Conservation (phyloP, 129 eudicot species). For the Gnaphalium uliginosum region DNA sequence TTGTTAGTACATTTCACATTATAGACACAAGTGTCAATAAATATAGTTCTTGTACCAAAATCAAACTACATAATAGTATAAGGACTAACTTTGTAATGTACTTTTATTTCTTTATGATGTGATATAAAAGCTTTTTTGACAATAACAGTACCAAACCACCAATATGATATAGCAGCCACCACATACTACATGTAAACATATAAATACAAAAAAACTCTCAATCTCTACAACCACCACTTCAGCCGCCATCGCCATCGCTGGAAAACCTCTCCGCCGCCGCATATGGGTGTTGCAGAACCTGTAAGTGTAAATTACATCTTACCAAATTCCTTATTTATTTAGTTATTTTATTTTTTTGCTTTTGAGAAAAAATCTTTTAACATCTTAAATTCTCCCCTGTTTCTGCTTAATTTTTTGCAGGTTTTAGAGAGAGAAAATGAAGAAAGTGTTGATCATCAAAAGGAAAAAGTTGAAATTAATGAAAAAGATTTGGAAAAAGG, state of each 20-base stretch:
- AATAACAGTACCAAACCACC: slow-evolving; percentile 34
- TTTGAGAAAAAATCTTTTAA: neutral
- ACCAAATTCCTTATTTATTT: neutral
- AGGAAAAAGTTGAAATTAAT: slow-evolving; percentile 18
- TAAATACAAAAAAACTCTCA: slow-evolving; percentile 43
- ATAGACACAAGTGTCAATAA: too few relatives aligned
- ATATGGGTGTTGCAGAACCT: slow-evolving; percentile 62
- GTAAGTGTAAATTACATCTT: slow-evolving; percentile 42
- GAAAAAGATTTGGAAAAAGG: slow-evolving; percentile 66
- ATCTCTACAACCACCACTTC: slow-evolving; percentile 12
- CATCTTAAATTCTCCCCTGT: slow-evolving; percentile 13
- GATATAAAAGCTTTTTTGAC: slow-evolving; percentile 36
- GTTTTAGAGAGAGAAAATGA: slow-evolving; percentile 38
- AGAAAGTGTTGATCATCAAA: slow-evolving; percentile 25
- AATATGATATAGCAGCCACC: slow-evolving; percentile 9
- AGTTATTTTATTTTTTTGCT: neutral
- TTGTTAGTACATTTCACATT: too few relatives aligned
- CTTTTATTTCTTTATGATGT: slow-evolving; percentile 29
- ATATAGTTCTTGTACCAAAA: neutral
- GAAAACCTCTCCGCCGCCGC: slow-evolving; percentile 28
- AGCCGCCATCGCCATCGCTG: slow-evolving; percentile 25
- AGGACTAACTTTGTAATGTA: slow-evolving; percentile 16
- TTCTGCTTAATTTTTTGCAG: slow-evolving; percentile 29
- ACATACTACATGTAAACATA: slow-evolving; percentile 33
- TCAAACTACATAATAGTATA: slow-evolving; percentile 2